Base-by-base conservation (phyloP, 139 green algal genomes). In the Pseudopediastrum boryanum region DNA sequence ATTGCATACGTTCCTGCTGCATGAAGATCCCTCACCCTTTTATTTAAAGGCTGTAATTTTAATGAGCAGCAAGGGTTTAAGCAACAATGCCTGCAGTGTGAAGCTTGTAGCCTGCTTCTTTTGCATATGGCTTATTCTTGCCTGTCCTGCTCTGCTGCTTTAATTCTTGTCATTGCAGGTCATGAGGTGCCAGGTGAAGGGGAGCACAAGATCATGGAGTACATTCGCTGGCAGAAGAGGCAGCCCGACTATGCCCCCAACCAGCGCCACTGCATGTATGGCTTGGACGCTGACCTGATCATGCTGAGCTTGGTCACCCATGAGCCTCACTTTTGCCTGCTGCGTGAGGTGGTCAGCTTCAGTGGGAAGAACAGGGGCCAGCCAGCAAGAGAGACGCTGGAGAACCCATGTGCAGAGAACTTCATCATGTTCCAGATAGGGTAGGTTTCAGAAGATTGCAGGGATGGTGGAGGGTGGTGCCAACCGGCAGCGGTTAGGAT, bases 131-230 rank as follows among this genome's bases (percentile, higher is more conserved):
- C 19, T 21, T 21, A 58, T 21, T 21, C 48, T 58, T 58, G 48
- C 19, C 19, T 21, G 21, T 21, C 48, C 19, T 58, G 48, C 48
- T n/a, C 59, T 73, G 69, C 8, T 64, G 19, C 44, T 67, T 8
- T 61, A 50, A 21, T 27, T 9, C 25, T 70, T 27, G 5, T 19
- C 19, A 39, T 56, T 31, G 10, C 84, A 91, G 93, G 93, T 5
- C 93, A 96, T 79, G 92, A 98, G 46, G 93, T 98, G 41, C 94
- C 94, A 9, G 95, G 95, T 7, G 95, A 99, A 85, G 95, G 94
- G 3, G 95, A 99, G 87, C 95, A 98, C 90, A 98, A 98, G 84
- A 96, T 98, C 84, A 98, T 99, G 95, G 95, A 98, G 85, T 95
- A 98, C 89, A 96, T 99, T 25, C 88, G 95, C 25, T 92, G 85